A percentile compares a stretch with the other conserved stretches of the same genome.
These are phyloP conservation scores for Colletotrichum sp. DNA, from an alignment of 2,329 filamentous ascomycete species.

Conservation along the genomic window DNA sequence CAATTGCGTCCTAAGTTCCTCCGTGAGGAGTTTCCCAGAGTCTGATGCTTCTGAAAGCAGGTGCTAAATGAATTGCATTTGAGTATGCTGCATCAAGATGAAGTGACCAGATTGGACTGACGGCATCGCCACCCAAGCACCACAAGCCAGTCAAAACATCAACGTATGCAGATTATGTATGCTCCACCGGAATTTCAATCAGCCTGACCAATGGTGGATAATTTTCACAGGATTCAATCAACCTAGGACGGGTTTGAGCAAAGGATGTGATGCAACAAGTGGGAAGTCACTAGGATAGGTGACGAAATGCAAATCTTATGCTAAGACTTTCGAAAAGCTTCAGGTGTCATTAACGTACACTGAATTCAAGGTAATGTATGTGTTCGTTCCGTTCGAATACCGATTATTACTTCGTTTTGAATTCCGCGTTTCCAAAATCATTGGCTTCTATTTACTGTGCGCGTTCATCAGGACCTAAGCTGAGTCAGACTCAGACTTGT, in stretches of 20 bases:
- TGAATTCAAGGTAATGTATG: neutral
- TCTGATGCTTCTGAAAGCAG: no score
- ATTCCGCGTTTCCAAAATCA: neutral
- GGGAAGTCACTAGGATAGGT: neutral
- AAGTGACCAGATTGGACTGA: no score
- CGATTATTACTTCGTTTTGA: neutral
- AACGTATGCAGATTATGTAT: neutral
- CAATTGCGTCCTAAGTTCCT: no score
- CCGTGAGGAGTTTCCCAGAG: no score
- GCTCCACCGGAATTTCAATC: neutral
- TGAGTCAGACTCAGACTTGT: neutral
- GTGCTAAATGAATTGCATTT: neutral
- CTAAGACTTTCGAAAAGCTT: neutral
- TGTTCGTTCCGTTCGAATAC: neutral
- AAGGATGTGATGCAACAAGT: neutral
- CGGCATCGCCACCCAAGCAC: no score
- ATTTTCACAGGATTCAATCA: neutral
- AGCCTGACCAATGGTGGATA: neutral
- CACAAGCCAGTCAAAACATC: neutral
- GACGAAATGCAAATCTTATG: neutral
- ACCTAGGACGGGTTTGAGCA: no score
- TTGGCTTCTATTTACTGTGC: neutral
- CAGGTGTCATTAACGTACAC: neutral
- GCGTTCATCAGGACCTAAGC: neutral
- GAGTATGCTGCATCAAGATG: neutral